These are phyloP conservation scores for Aspergillus homomorphus DNA, from an alignment of 495 filamentous ascomycete species.

Conservation along the genomic window DNA sequence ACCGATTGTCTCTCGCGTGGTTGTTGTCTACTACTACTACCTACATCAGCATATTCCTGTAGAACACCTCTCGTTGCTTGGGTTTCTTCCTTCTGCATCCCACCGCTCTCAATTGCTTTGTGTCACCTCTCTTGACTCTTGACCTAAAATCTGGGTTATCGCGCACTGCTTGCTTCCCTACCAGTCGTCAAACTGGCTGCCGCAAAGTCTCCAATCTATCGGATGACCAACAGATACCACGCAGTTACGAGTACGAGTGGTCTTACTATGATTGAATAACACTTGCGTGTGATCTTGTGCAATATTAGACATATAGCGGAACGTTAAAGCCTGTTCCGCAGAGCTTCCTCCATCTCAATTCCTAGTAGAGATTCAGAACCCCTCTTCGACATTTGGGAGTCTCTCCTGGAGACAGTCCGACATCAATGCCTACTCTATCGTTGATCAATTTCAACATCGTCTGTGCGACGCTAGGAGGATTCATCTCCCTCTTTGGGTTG, in stretches of 20 bases:
- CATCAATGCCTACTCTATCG: conserved; percentile 72
- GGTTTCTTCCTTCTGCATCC: neutral
- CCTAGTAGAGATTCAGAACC: neutral
- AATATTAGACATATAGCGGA: neutral
- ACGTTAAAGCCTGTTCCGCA: too few species aligned
- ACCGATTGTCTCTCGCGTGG: neutral
- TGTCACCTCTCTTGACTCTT: neutral
- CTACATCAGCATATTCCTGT: neutral
- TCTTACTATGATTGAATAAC: conserved; percentile 46
- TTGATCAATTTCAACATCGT: conserved; percentile 88
- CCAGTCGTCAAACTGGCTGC: neutral
- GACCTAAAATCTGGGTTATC: neutral
- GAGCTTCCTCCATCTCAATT: neutral
- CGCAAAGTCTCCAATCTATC: neutral
- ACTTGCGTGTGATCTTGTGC: conserved; percentile 23
- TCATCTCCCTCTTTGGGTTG: conserved; percentile 82
- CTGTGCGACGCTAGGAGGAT: conserved; percentile 77
- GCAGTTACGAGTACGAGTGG: neutral
- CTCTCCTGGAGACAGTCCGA: neutral
- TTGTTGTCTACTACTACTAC: neutral
- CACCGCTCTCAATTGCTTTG: neutral
- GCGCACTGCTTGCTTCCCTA: neutral
- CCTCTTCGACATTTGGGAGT: neutral
- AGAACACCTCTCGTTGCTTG: neutral
- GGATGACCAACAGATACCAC: conserved; percentile 21